Base-by-base conservation (phyloP, 768 basidiomycete species). In the Cubamyces lactineus region DNA sequence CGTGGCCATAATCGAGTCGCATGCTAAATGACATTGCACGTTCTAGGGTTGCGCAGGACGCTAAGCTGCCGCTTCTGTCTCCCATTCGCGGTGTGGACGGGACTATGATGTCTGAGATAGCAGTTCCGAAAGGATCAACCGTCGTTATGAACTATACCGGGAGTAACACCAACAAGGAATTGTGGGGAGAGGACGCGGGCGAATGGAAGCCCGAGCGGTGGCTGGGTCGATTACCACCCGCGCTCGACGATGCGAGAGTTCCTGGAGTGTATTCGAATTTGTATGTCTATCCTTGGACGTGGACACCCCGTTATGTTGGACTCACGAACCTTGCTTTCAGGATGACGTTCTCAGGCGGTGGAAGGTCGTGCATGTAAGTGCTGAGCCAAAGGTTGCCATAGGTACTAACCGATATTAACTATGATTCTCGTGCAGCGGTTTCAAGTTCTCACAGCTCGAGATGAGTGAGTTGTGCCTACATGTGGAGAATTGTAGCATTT, bases 171-270 rank as follows among this genome's bases (percentile, higher is more conserved):
- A 61, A 57, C 17, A 39, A 34, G 34, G 59, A 43, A 0, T 34
- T 61, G 24, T 84, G 81, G 78, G 83, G 84, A 3, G 57, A 71
- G 1, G 76, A 79, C 42, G 79, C 81, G 6, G 71, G 40, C 28
- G 61, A 67, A 24, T 67, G 64, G 63, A 62, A 56, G 30, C 66
- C 66, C 13, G 64, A 67, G 39, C 52, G 66, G 24, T 67, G 66
- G 66, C 51, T 65, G 2, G 28, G 21, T 13, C 42, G 21, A 2
- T 58, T 65, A 5, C 66, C 66, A 12, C 21, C 43, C 1, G 28
- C 40, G 24, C 34, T 65, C 16, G 54, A 53, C 8, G 66, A 67
- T 11, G 61, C 63, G 2, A 53, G 52, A 3, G 39, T 67, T 12
- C 64, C 66, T 2, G 61, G 63, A 16, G 42, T 67, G 1, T 67